A percentile compares a stretch with the other conserved stretches of the same genome.
Conservation (phyloP, 140 eudicot genomes). For the Flaveria floridana region DNA sequence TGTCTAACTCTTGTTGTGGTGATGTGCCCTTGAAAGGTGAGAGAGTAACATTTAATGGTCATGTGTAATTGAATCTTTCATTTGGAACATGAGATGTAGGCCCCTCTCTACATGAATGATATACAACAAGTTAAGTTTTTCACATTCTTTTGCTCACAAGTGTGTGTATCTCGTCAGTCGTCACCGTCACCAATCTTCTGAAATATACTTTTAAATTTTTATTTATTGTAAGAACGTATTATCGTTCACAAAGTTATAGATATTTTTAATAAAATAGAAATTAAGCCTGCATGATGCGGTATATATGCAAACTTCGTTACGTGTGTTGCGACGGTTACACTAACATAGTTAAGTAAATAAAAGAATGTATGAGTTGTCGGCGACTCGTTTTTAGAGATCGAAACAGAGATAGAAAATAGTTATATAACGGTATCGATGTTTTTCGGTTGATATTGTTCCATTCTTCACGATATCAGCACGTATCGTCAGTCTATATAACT, state of each 20-base stretch:
- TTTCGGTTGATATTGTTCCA: too few relatives aligned
- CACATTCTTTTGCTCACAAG: conserved; percentile 28
- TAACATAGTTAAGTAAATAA: too few relatives aligned
- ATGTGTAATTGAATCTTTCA: conserved; percentile 28
- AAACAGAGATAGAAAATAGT: too few relatives aligned
- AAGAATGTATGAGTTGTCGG: too few relatives aligned
- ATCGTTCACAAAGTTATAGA: not conserved
- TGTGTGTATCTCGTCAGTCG: not conserved
- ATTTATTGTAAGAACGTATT: not conserved
- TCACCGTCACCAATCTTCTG: not conserved
- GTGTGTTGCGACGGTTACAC: too few relatives aligned
- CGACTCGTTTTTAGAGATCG: too few relatives aligned
- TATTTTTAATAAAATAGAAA: too few relatives aligned
- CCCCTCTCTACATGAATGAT: conserved; percentile 23
- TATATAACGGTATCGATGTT: too few relatives aligned
- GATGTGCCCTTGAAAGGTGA: conserved; percentile 16
- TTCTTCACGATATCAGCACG: too few relatives aligned
- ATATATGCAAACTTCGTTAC: too few relatives aligned
- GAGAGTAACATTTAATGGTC: conserved; percentile 27
- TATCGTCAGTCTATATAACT: too few relatives aligned
- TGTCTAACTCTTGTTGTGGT: conserved; percentile 28
- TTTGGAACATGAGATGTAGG: conserved; percentile 30
- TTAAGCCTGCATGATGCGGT: too few relatives aligned
- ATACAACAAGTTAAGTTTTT: conserved; percentile 14
- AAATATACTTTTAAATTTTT: not conserved